Evolutionary conservation across 2,329 filamentous ascomycete genomes (phyloP).

Genomic region (Diaporthe citri): DNA sequence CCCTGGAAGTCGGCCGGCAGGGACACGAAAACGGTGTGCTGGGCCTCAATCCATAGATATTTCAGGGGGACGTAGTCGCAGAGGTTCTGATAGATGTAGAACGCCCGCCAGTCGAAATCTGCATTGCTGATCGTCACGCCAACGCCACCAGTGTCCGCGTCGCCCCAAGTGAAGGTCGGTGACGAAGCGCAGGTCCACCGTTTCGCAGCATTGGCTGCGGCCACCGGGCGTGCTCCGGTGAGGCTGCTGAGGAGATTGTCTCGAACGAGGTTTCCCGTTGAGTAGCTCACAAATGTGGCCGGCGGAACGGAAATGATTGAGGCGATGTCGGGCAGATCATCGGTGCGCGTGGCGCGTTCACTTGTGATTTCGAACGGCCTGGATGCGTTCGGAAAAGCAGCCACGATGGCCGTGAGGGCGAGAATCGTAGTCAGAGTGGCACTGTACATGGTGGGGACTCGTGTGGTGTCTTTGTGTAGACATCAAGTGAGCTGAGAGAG

Average conservation of each 20-base stretch:
- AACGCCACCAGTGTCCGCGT: conserved; percentile 39
- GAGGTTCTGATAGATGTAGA: conserved; percentile 46
- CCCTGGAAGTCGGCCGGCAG: conserved; percentile 46
- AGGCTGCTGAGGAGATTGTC: background rate
- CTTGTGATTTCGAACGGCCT: no score
- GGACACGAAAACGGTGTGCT: conserved; percentile 44
- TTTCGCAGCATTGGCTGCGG: background rate
- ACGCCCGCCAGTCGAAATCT: conserved; percentile 40
- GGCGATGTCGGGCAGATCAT: conserved; percentile 18
- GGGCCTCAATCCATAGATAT: conserved; percentile 45
- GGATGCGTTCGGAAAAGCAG: background rate
- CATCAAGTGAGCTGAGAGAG: background rate
- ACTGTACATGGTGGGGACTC: background rate
- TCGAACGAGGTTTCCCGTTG: conserved; percentile 11
- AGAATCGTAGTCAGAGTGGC: background rate
- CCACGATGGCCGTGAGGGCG: background rate
- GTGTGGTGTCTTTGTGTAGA: background rate
- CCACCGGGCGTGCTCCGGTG: background rate
- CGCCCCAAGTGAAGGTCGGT: conserved; percentile 42
- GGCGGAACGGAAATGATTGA: conserved; percentile 13
- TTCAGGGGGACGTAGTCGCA: conserved; percentile 47
- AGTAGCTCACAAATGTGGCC: conserved; percentile 26
- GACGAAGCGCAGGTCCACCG: conserved; percentile 39
- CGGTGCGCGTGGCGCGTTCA: background rate
- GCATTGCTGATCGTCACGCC: conserved; percentile 43